Conservation (phyloP, 192 early-diverging fungal species). For the Anaeromyces robustus region DNA sequence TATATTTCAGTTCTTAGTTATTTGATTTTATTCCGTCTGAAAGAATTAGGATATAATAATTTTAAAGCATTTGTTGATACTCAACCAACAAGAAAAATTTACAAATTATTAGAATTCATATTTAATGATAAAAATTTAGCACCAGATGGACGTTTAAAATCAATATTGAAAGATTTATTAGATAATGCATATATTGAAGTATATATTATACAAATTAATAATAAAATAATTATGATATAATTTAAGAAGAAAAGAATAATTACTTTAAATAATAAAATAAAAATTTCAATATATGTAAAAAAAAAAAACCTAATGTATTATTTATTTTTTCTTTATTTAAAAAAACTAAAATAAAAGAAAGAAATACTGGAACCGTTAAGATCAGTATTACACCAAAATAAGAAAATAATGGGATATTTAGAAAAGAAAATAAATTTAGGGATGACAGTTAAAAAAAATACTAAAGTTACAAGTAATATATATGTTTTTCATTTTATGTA, state of each 20-base stretch:
- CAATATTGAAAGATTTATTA: neutral
- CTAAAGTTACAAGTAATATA: neutral
- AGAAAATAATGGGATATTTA: neutral
- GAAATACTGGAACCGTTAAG: neutral
- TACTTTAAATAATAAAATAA: no score
- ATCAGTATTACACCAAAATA: neutral
- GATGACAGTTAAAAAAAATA: neutral
- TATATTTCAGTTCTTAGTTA: neutral
- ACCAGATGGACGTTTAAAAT: neutral
- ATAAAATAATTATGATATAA: no score
- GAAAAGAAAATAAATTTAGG: neutral
- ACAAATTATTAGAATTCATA: neutral
- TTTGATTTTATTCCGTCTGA: neutral
- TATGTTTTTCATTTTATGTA: neutral
- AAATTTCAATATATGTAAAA: no score
- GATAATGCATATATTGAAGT: neutral
- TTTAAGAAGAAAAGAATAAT: no score
- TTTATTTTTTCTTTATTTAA: no score
- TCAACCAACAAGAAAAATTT: neutral
- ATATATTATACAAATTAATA: neutral
- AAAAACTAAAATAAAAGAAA: neutral
- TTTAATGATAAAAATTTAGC: neutral
- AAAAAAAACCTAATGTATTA: no score
- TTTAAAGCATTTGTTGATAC: neutral
- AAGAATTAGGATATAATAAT: neutral